Base-by-base conservation (phyloP, 2,329 filamentous ascomycete genomes). In the Huntiella omanensis region DNA sequence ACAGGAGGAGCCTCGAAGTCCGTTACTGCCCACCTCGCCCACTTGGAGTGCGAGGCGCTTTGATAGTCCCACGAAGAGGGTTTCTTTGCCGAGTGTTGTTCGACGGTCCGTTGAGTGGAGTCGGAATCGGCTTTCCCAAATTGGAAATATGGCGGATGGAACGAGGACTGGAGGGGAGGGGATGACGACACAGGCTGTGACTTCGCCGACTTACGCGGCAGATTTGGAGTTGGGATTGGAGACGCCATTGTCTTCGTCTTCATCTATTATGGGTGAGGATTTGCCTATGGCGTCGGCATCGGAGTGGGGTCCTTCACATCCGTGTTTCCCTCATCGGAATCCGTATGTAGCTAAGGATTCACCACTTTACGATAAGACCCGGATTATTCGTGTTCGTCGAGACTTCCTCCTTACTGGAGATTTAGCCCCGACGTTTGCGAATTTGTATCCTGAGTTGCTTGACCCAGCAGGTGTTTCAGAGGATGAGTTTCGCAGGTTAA, bases 391-490 rank as follows among this genome's bases (percentile, higher is more conserved):
- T 12, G 80, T 98, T 52, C 78, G 80, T 49, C 74, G 91, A 37
- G 91, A 98, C 61, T 98, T 87, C 83, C 79, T 96, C 63, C 62
- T 87, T 28, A 74, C 79, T 50, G 91, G 88, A 33, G 91, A 98
- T 60, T 66, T 94, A 22, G 88, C 87, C 1, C 91, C 91, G 0
- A 85, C 87, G 0, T 96, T 92, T 58, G 91, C 84, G 12, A 95
- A 96, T 55, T 68, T 95, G 2, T 98, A 98, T 56, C 91, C 91
- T 0, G 91, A 98, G 58, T 93, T 98, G 49, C 68, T 98, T 5
- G 87, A 95, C 53, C 84, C 86, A 0, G 75, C 75, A 0, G 75
- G 87, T 32, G 64, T 98, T 38, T 71, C 75, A 1, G 91, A 98
- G 60, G 78, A 80, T 49, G 84, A 93, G 55, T 98, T 98, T 57